Percentiles rank a stretch among this genome's conserved stretches.
Conservation (phyloP, 495 filamentous ascomycete genomes). For the Tuber borchii region DNA sequence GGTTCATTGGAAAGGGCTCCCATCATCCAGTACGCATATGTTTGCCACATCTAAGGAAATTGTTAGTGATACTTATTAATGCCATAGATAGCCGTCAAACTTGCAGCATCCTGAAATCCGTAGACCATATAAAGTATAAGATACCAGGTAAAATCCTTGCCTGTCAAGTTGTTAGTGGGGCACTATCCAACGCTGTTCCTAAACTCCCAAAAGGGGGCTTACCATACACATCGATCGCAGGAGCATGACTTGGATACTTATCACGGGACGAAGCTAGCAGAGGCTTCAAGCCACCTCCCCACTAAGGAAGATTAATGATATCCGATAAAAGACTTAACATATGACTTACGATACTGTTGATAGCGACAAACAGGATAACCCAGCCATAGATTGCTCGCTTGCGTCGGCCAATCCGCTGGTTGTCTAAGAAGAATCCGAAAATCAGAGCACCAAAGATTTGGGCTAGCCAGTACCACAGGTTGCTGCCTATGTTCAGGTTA, state of each 20-base stretch:
- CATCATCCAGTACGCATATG: conserved; percentile 54
- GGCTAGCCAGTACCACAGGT: conserved; percentile 73
- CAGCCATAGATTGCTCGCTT: conserved; percentile 69
- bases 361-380: conserved; percentile 60
- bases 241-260: background rate
- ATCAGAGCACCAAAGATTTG: conserved; percentile 76
- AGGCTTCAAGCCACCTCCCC: conserved; percentile 82
- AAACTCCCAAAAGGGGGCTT: background rate
- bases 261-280: conserved; percentile 58
- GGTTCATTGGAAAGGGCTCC: conserved; percentile 84
- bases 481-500: conserved; percentile 49
- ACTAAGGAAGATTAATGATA: conserved; percentile 41
- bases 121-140: conserved; percentile 94
- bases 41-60: conserved; percentile 14
- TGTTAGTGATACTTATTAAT: conserved; percentile 11
- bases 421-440: conserved; percentile 72
- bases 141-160: conserved; percentile 63
- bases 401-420: conserved; percentile 56
- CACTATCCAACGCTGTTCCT: conserved; percentile 30
- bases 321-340: background rate
- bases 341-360: conserved; percentile 54
- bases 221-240: conserved; percentile 43
- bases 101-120: conserved; percentile 80
- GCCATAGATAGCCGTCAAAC: conserved; percentile 54
- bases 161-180: conserved; percentile 57